Base-by-base conservation (phyloP, 768 basidiomycete species). In the Tylopilus sp. region DNA sequence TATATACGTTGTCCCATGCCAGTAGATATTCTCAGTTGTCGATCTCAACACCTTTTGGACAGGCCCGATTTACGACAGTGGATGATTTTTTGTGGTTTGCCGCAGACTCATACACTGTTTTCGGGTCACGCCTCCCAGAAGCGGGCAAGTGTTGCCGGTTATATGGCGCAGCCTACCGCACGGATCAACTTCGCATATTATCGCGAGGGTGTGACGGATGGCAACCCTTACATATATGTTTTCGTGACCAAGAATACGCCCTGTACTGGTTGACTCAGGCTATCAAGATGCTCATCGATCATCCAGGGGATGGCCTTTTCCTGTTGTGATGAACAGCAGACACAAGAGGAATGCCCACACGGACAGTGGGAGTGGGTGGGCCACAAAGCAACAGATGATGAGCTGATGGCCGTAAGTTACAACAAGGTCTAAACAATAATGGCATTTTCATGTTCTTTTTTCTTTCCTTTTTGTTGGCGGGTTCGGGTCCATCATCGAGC, bases 401-500 rank as follows among this genome's bases (percentile, higher is more conserved):
- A n/a, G n/a, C n/a, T n/a, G n/a, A 35, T 12, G 18, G 21, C 20
- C 28, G 30, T 25, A 25, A 18, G 36, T 25, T 28, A 26, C 10
- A n/a, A 23, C 21, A 23, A 35, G 35, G 26, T 39, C 31, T 10
- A 47, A 38, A 44, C 44, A 35, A 44, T 28, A 8, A 28, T 28
- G 28, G 8, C 28, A 26, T 26, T 3, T 31, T 31, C 3, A 9
- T 31, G 11, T 10, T 10, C 7, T 31, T 31, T 31, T 31, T 31
- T 15, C 6, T 12, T 7, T 5, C 6, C 6, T n/a, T 47, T 46
- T 28, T 30, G 36, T 47, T 40, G 36, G 42, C 55, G 42, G 35
- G 36, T 44, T 60, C 57, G 47, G 50, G 55, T 61, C 58, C 44
- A 44, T 46, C 25, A 39, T 36, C 36, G 4, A 50, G 43, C 57